Base-by-base conservation (phyloP, 805 yeast species). In the Zygoascus flipseniorum region DNA sequence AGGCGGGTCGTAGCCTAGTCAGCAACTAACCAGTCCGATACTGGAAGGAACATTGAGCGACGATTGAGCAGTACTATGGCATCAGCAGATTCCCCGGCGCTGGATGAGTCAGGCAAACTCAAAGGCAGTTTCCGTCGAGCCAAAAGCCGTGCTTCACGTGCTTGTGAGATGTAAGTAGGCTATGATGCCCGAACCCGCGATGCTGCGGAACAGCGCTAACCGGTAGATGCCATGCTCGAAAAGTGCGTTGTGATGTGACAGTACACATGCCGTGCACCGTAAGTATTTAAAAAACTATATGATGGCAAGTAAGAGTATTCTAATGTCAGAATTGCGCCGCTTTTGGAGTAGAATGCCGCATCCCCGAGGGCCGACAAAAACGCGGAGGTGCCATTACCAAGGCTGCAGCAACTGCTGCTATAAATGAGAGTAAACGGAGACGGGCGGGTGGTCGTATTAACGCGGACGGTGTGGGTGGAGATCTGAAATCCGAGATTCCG, bases 191-290 rank as follows among this genome's bases (percentile, higher is more conserved):
- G 28, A 23, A 23, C 6, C 28, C 28, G 6, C 6, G 28, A 23
- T 23, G 28, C 28, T 3, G 6, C 3, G 28, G 28, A 23, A 23
- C 28, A 23, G 28, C 28, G 19, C 20, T 31, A 45, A n/a, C 23
- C 23, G 26, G 14, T 31, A 31, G 42, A 47, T 32, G 93, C 63
- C 81, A 88, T 52, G 77, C 83, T 8, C 72, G 93, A 37, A 86
- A 86, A 61, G 93, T 86, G n/a, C 77, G 89, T 37, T 86, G 95
- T 69, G 72, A 69, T 54, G 72, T 69, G 54, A 84, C 74, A 13
- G 65, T 66, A 35, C 76, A 71, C 52, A 72, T 73, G 62, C 86
- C 85, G 0, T 81, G 86, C 61, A 77, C 89, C 20, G 68, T 65
- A 57, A 31, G 68, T 61, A 14, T 26, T 2, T 10, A 18, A 8